Base-by-base conservation (phyloP, 75 land plant genomes). In the Pseudotsuga menziesii region DNA sequence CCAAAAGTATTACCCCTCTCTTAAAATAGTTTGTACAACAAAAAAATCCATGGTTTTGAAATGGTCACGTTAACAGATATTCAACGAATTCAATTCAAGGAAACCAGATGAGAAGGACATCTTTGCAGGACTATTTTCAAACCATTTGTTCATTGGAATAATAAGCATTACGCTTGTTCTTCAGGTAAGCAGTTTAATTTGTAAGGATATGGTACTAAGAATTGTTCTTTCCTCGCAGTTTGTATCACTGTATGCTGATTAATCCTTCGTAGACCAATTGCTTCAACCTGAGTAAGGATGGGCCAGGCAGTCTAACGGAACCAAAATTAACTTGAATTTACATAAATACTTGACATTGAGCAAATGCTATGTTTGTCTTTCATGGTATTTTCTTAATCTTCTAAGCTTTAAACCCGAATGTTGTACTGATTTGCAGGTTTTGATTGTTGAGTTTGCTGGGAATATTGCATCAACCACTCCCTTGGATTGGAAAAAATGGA, bases 31-130 rank as follows among this genome's bases (percentile, higher is more conserved):
- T 70, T 70, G 32, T 32, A 15, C 52, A 7, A 29, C 32, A 48
- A 48, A 48, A 48, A 1, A 48, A 7, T 48, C 9, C 52, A 48
- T 48, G 52, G 2, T 48, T 48, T 48, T 2, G 5, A 39, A 69
- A 41, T 39, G 23, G 4, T 41, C 7, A 16, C 22, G 2, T 69
- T n/a, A 39, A 27, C 84, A 97, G 99, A 81, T 97, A 57, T 97
- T 92, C 79, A 97, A 97, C 74, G 99, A 94, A 72, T 85, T 97
- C 76, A 97, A 97, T 82, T 90, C 95, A 13, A 82, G 99, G 48
- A 92, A 94, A 78, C 98, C 98, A 27, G 93, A 92, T 62, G 82
- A 94, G 58, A 59, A 82, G 54, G 94, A 97, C 76, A 84, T 94
- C 73, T 94, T 94, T 61, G 67, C 57, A 15, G 99, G 98, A 27